A percentile compares a stretch with the other conserved stretches of the same genome.
These are phyloP conservation scores for Paragyromitra xinjiangensis DNA, from an alignment of 495 filamentous ascomycete species.

Conservation along the genomic window DNA sequence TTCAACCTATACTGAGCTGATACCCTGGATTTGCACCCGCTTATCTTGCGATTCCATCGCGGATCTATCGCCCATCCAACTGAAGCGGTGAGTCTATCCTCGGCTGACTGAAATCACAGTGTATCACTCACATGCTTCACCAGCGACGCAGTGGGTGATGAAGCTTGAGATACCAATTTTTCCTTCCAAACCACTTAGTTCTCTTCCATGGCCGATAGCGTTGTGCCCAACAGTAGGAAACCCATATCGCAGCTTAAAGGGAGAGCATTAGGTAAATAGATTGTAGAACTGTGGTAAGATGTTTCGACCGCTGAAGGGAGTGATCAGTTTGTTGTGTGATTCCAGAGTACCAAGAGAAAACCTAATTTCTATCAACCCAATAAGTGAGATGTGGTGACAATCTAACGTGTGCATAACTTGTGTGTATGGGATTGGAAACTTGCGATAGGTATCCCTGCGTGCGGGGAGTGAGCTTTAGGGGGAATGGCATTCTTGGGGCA, in stretches of 20 bases:
- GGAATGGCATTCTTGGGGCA: constrained; percentile 3
- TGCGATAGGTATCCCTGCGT: neutral
- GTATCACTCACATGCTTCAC: too few species aligned
- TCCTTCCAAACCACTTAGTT: too few species aligned
- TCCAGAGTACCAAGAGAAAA: constrained; percentile 11
- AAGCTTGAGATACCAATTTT: too few species aligned
- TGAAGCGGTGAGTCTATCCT: too few species aligned
- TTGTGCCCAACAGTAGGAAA: neutral
- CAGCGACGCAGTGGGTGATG: too few species aligned
- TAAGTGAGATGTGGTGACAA: constrained; percentile 18
- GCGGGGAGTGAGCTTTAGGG: neutral
- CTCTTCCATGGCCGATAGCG: neutral
- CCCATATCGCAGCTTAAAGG: neutral
- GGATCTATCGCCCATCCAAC: neutral
- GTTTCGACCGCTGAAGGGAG: neutral
- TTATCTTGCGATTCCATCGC: neutral
- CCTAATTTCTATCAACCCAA: neutral
- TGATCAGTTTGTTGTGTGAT: neutral
- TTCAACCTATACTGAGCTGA: neutral
- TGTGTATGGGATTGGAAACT: neutral
- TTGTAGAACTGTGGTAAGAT: neutral
- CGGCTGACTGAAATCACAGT: too few species aligned
- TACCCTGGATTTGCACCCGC: too few species aligned
- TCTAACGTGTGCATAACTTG: neutral
- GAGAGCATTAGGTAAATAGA: neutral